Percentiles rank a stretch among this genome's conserved stretches.
These are phyloP conservation scores for Claviceps sp. DNA, from an alignment of 2,329 filamentous ascomycete genomes.

Conservation along the genomic window DNA sequence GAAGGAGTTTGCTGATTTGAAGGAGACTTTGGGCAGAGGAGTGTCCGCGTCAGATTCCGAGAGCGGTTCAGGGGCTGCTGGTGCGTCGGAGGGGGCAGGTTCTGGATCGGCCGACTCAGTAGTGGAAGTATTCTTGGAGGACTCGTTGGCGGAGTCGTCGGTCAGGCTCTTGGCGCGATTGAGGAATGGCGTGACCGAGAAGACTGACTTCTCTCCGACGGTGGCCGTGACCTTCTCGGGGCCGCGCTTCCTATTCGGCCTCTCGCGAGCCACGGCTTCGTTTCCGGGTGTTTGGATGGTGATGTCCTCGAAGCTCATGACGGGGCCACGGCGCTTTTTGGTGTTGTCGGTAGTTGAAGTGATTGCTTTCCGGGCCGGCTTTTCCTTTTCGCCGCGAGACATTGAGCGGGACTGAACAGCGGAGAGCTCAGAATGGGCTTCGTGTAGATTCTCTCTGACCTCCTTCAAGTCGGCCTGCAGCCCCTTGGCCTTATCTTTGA, in stretches of 20 bases:
- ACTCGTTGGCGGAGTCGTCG: conserved; percentile 20
- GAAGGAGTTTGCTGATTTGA: conserved; percentile 4
- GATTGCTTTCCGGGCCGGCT: conserved; percentile 11
- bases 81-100: conserved; percentile 7
- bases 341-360: conserved; percentile 18
- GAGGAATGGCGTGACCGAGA: conserved; percentile 89
- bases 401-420: conserved; percentile 4
- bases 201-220: conserved; percentile 75
- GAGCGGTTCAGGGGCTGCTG: neutral
- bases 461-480: conserved; percentile 63
- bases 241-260: conserved; percentile 41
- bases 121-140: conserved; percentile 9
- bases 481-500: conserved; percentile 55
- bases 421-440: conserved; percentile 11
- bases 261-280: conserved; percentile 26
- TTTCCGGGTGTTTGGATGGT: conserved; percentile 34
- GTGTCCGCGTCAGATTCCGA: conserved; percentile 15
- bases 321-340: conserved; percentile 33
- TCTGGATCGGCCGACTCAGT: conserved; percentile 19
- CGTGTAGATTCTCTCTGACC: conserved; percentile 29
- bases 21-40: conserved; percentile 6
- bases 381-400: conserved; percentile 9
- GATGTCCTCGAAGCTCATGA: conserved; percentile 30
- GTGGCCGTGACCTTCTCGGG: conserved; percentile 28
- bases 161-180: conserved; percentile 53